Percentiles rank a stretch among this genome's conserved stretches.
Conservation (phyloP, 106 monocot species). For the Acanthochlamys bracteata region DNA sequence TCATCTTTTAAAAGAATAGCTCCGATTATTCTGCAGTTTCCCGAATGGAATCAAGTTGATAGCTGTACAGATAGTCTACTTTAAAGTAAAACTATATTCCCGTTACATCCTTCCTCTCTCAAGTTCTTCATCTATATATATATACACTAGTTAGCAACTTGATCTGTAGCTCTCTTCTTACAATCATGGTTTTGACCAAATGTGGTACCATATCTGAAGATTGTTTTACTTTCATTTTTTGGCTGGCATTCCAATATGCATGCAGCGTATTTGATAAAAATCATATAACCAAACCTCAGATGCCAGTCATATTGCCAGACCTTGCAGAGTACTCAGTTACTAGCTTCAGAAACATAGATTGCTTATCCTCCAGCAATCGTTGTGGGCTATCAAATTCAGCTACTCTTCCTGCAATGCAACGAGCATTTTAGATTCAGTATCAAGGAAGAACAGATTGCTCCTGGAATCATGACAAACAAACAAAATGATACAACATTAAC, state of each 20-base stretch:
- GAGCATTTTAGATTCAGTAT: too few species aligned
- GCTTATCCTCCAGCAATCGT: slow-evolving; percentile 63
- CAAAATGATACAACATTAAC: neutral
- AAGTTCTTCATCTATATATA: neutral
- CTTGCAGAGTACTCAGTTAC: slow-evolving; percentile 84
- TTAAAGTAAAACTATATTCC: neutral
- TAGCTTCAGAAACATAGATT: slow-evolving; percentile 85
- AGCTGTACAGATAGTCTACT: neutral
- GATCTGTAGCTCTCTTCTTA: too few species aligned
- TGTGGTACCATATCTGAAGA: neutral
- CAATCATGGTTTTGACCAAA: too few species aligned
- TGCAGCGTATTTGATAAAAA: neutral
- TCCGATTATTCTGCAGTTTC: neutral
- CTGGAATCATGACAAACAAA: neutral
- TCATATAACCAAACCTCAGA: slow-evolving; percentile 4
- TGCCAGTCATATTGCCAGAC: slow-evolving; percentile 46
- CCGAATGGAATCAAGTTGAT: neutral
- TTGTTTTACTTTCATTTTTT: neutral
- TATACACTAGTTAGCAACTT: too few species aligned
- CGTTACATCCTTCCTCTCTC: neutral
- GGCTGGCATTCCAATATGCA: neutral
- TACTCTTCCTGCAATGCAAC: slow-evolving; percentile 53
- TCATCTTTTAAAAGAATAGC: too few species aligned
- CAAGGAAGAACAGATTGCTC: too few species aligned
- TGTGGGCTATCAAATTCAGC: slow-evolving; percentile 79